phyloP scores from a whole-genome alignment of 2,329 filamentous ascomycete genomes.

The Cercospora beticola region DNA sequence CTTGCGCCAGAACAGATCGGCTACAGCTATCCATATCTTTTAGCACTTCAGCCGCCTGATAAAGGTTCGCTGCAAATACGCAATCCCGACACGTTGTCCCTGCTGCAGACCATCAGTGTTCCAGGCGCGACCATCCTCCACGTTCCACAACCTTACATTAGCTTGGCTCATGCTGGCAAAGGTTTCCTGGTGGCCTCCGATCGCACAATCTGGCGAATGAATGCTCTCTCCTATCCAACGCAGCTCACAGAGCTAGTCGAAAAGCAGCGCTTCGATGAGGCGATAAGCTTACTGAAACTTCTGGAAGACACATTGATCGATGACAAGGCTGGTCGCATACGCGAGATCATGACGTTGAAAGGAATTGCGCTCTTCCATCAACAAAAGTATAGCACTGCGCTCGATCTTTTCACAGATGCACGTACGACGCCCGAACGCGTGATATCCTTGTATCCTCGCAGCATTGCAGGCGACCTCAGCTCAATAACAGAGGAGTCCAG shows the following conservation, averaged over 20 bases:
- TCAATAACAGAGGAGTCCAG: conserved; percentile 49
- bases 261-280: conserved; percentile 77
- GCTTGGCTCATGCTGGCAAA: conserved; percentile 92
- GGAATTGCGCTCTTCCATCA: conserved; percentile 80
- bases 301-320: conserved; percentile 87
- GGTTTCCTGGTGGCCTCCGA: conserved; percentile 93
- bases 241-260: conserved; percentile 82
- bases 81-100: conserved; percentile 86
- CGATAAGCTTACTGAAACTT: conserved; percentile 83
- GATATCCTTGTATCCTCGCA: conserved; percentile 76
- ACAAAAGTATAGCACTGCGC: conserved; percentile 77
- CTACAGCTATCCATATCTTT: conserved; percentile 94
- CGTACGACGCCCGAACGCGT: conserved; percentile 87
- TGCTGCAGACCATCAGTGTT: conserved; percentile 80
- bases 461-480: conserved; percentile 80
- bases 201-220: conserved; percentile 93
- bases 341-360: conserved; percentile 88
- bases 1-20: conserved; percentile 85
- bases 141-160: conserved; percentile 88
- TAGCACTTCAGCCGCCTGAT: conserved; percentile 77
- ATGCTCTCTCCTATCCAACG: conserved; percentile 82
- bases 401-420: conserved; percentile 90
- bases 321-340: conserved; percentile 75
- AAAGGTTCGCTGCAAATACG: conserved; percentile 87
- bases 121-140: conserved; percentile 82